Evolutionary conservation across 106 monocot species (phyloP), one percentile per base, ranked within the genome.

Genomic region (Narthecium ossifragum): DNA sequence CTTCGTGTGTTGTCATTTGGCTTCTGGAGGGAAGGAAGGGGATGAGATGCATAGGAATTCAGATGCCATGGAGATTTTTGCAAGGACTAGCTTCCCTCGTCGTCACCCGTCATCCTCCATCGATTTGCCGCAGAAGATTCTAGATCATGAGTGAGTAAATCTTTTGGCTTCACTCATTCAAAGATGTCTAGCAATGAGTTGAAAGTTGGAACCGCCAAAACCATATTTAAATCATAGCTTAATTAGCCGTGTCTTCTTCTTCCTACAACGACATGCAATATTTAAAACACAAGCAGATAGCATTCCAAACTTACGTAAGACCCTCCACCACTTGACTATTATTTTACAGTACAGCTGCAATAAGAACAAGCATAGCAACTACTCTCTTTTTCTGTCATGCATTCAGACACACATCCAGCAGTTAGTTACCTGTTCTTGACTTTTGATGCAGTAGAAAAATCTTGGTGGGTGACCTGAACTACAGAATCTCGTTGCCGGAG

Each of bases 1-100:
- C 77, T 74, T 92, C 23, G 80, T 86, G 2, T 92, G 91, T 58
- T 83, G 86, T 33, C 91, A 92, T 69, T 64, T 92, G 62, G 85
- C 91, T 15, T 92, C 91, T 0, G 91, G 91, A 59, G 85, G 65
- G 2, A 79, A 74, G 14, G 66, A 82, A 59, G 83, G 73, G 17
- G 86, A 92, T 48, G 86, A 77, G 70, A 31, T 65, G 66, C 57
- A 66, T 23, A 60, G 91, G 45, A 92, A 86, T 62, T 70, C 71
- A 0, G 73, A 92, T 64, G 79, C 65, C 38, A 38, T 58, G 46
- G 79, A 80, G 54, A 86, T 86, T 9, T 64, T 86, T 17, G 74
- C 77, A 0, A 64, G 86, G 33, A 86, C 85, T 2, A 72, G 62
- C 36, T 89, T 89, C 26, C 60, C 68, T 26, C 26, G 55, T 7